Base-by-base conservation (phyloP, 2,329 filamentous ascomycete genomes). In the Xylaria sp. region DNA sequence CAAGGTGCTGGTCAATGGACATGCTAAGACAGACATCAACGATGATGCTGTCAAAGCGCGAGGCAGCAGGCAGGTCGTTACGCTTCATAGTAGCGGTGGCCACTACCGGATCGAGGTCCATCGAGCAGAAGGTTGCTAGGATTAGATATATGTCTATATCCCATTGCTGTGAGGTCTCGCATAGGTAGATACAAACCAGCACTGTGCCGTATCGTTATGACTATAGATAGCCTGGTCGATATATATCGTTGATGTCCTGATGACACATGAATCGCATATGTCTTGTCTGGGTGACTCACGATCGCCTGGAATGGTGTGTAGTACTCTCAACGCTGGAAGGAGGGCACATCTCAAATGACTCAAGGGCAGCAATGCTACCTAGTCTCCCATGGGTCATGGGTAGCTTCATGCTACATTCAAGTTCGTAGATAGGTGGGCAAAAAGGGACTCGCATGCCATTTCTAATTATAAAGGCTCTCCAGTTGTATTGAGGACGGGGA, bases 1-100 rank as follows among this genome's bases (percentile, higher is more conserved):
- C 20, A 52, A 9, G 17, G 53, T 69, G 20, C 24, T 29, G 20
- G 24, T 69, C n/a, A 62, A 68, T 37, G 63, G 61, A 9, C 18
- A 60, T 5, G 22, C 38, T 18, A 54, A 50, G n/a, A 38, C 48
- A 22, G 44, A 43, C 39, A n/a, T 20, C 47, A 2, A 34, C 20
- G 11, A n/a, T n/a, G 43, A 46, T 22, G 9, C 43, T 22, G 40
- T 42, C 16, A 38, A 57, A 7, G 50, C 20, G 7, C 44, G 43
- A 18, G 56, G 57, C 11, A 48, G 52, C 7, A 49, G 49, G 44
- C 34, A 48, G n/a, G 39, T 62, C 17, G 50, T 52, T 34, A 52
- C 49, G 3, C 38, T 45, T 16, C 48, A 38, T 37, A 47, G 48
- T 8, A 41, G 26, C 7, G 55, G 56, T 24, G 60, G 60, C 9